These are phyloP conservation scores for Melastoma malabathricum DNA, from an alignment of 345 rosid species.

Conservation along the genomic window DNA sequence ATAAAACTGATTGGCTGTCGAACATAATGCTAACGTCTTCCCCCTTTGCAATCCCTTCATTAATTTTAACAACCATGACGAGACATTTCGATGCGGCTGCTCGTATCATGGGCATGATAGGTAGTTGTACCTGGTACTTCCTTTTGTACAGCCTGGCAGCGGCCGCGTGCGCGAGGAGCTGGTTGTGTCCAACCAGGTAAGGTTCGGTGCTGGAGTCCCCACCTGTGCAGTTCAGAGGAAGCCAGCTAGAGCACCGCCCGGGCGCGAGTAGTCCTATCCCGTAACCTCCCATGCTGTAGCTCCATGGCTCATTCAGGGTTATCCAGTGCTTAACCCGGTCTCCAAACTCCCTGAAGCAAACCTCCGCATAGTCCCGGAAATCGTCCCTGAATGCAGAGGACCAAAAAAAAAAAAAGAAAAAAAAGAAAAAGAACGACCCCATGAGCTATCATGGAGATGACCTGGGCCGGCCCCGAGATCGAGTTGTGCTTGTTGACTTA, in stretches of 20 bases:
- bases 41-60: slow-evolving; percentile 30
- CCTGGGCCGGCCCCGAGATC: not conserved
- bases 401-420: not conserved
- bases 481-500: slow-evolving; percentile 12
- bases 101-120: not conserved
- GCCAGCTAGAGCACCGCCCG: slow-evolving; percentile 29
- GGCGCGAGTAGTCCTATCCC: slow-evolving; percentile 19
- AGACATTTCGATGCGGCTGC: not conserved
- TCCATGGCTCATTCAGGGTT: slow-evolving; percentile 38
- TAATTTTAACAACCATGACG: not conserved
- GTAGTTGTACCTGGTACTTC: slow-evolving; percentile 21
- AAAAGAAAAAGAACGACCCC: not conserved
- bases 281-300: slow-evolving; percentile 18
- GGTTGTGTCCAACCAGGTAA: slow-evolving; percentile 28
- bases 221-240: slow-evolving; percentile 19
- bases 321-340: slow-evolving; percentile 55
- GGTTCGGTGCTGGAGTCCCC: slow-evolving; percentile 44
- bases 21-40: not conserved
- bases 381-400: slow-evolving; percentile 16
- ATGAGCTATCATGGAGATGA: not conserved
- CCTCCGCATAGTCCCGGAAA: slow-evolving; percentile 22
- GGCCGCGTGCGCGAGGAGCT: slow-evolving; percentile 38
- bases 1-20: no score
- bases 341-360: slow-evolving; percentile 34
- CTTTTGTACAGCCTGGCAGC: slow-evolving; percentile 21